Percentiles rank a stretch among this genome's conserved stretches.
Evolutionary conservation across 495 filamentous ascomycete species (phyloP).

Genomic region (Lasiosphaeria miniovina): DNA sequence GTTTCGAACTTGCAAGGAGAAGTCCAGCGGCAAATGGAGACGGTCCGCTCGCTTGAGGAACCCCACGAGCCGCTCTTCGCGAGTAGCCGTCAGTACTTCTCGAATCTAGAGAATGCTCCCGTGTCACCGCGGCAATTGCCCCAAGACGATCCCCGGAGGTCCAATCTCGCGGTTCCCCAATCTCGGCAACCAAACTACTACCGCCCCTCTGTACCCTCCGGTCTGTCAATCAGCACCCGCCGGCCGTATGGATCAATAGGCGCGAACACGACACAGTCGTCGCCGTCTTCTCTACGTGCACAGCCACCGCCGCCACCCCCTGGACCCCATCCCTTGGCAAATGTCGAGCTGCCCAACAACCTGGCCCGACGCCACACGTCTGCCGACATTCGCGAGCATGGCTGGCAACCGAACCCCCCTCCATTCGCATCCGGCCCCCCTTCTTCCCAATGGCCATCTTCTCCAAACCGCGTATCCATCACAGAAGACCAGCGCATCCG

Average conservation of each 20-base stretch:
- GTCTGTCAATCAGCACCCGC: conserved; percentile 72
- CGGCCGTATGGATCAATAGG: conserved; percentile 76
- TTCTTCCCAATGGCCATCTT: conserved; percentile 80
- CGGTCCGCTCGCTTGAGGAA: conserved; percentile 64
- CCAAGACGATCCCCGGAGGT: conserved; percentile 78
- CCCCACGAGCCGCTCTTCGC: conserved; percentile 72
- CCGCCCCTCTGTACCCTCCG: conserved; percentile 75
- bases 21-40: conserved; percentile 79
- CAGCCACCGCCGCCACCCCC: conserved; percentile 65
- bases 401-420: conserved; percentile 79
- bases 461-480: conserved; percentile 62
- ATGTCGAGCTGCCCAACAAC: conserved; percentile 70
- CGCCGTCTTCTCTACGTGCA: conserved; percentile 68
- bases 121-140: conserved; percentile 90
- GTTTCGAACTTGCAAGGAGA: conserved; percentile 79
- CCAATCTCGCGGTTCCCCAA: conserved; percentile 51
- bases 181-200: conserved; percentile 50
- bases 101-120: conserved; percentile 73
- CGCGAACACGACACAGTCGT: conserved; percentile 58
- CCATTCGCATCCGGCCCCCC: conserved; percentile 67
- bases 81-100: conserved; percentile 72
- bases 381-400: conserved; percentile 87
- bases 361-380: conserved; percentile 87
- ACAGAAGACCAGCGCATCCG: conserved; percentile 76
- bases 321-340: conserved; percentile 71